Conservation (phyloP, 768 basidiomycete genomes). For the Mycena floridula region DNA sequence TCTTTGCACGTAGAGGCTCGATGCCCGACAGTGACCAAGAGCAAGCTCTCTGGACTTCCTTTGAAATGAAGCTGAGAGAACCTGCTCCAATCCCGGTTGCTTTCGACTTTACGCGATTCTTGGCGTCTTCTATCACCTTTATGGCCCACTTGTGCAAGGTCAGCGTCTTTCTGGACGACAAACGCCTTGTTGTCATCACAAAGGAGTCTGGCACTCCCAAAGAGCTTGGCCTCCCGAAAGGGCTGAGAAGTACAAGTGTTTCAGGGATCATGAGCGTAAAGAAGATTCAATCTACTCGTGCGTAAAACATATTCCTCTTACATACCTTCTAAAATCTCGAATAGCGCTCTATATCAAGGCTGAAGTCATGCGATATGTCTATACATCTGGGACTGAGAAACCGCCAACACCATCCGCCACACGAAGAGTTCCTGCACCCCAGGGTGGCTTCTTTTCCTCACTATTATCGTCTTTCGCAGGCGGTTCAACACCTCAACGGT, state of each 20-base stretch:
- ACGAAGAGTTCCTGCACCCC: conserved; percentile 23
- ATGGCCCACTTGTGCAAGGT: conserved; percentile 76
- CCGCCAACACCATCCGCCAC: conserved; percentile 29
- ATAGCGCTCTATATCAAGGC: conserved; percentile 74
- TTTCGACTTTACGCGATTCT: conserved; percentile 85
- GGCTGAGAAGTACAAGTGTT: conserved; percentile 49
- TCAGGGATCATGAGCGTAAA: conserved; percentile 64
- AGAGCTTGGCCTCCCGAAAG: conserved; percentile 45
- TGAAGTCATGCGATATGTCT: conserved; percentile 76
- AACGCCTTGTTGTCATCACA: conserved; percentile 57
- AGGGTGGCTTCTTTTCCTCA: conserved; percentile 44
- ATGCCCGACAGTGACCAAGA: conserved; percentile 39
- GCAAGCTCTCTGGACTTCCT: conserved; percentile 85
- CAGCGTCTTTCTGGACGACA: conserved; percentile 77
- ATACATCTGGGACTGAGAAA: conserved; percentile 59
- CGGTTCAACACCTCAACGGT: conserved; percentile 28
- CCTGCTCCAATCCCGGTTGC: conserved; percentile 71
- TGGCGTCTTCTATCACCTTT: conserved; percentile 90
- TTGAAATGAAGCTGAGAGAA: conserved; percentile 85
- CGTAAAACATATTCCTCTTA: conserved; percentile 14
- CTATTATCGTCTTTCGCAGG: conserved; percentile 34
- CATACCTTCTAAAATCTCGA: conserved; percentile 4
- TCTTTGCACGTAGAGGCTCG: conserved; percentile 77
- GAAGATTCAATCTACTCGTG: conserved; percentile 59
- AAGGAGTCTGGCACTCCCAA: conserved; percentile 55